Evolutionary conservation across 176 grass and related monocot species (phyloP).

Genomic region (Musa acuminata): DNA sequence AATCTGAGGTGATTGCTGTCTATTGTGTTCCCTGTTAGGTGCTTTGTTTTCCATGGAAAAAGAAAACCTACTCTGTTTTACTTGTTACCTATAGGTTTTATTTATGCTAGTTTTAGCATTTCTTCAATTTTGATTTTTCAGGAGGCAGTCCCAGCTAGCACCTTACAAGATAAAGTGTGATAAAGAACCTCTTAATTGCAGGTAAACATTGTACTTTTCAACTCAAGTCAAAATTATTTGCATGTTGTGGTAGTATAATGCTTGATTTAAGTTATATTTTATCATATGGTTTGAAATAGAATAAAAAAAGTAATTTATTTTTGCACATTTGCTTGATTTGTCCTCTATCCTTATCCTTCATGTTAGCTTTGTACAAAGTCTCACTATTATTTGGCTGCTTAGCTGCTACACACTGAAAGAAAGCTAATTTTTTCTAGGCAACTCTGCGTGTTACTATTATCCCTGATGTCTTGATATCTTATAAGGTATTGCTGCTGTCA

Average conservation of each 20-base stretch:
- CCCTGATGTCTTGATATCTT: neutral
- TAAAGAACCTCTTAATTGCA: conserved; percentile 72
- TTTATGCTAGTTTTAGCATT: neutral
- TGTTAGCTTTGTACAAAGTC: neutral
- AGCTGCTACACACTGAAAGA: neutral
- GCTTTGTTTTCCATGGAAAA: neutral
- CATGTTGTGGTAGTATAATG: neutral
- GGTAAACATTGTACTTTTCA: conserved; percentile 33
- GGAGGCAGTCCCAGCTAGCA: conserved; percentile 77
- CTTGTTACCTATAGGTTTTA: no score
- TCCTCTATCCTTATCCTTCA: neutral
- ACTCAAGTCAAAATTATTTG: neutral
- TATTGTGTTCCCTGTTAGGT: conserved; percentile 5
- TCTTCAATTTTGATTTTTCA: conserved; percentile 32
- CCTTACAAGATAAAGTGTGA: conserved; percentile 94
- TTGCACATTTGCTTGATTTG: neutral
- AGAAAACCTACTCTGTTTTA: no score
- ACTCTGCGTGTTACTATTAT: neutral
- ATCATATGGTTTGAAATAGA: no score
- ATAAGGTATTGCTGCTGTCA: conserved; percentile 7
- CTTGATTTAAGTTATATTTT: no score
- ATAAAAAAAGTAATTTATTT: neutral
- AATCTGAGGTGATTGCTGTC: conserved; percentile 51
- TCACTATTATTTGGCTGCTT: neutral
- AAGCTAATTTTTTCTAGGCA: neutral